These are phyloP conservation scores for Melampsora medusae DNA, from an alignment of 1,284 basidiomycete genomes.

Conservation along the genomic window DNA sequence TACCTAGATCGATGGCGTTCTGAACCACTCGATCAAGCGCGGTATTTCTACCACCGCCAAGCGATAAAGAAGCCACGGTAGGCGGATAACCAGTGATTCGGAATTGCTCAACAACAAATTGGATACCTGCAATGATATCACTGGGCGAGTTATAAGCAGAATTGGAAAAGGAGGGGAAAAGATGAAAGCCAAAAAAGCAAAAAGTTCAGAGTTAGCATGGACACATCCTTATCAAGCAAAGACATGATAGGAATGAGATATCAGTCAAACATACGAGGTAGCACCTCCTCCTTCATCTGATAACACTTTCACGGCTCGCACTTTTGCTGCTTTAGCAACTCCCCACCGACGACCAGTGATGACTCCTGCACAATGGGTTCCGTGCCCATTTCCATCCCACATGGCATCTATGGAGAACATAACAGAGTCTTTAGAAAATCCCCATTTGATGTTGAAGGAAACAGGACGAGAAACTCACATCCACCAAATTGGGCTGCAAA, in stretches of 20 bases:
- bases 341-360: conserved; percentile 46
- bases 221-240: neutral
- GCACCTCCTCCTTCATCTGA: conserved; percentile 46
- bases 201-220: neutral
- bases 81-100: conserved; percentile 45
- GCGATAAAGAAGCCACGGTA: conserved; percentile 45
- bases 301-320: conserved; percentile 47
- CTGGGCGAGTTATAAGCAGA: neutral
- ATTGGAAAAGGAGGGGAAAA: neutral
- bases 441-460: neutral
- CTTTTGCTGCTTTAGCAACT: conserved; percentile 46
- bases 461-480: conserved; percentile 15
- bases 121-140: conserved; percentile 45
- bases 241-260: neutral
- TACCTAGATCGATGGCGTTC: conserved; percentile 43
- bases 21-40: conserved; percentile 46
- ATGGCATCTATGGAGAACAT: conserved; percentile 20
- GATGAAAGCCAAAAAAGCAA: neutral
- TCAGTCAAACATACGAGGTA: conserved; percentile 28
- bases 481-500: conserved; percentile 41
- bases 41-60: conserved; percentile 44
- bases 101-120: conserved; percentile 39
- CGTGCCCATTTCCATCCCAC: conserved; percentile 54
- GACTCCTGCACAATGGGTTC: conserved; percentile 54
- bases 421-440: neutral